Base-by-base conservation (phyloP, 441 rosid genomes). In the Pelargonium fulgidum region DNA sequence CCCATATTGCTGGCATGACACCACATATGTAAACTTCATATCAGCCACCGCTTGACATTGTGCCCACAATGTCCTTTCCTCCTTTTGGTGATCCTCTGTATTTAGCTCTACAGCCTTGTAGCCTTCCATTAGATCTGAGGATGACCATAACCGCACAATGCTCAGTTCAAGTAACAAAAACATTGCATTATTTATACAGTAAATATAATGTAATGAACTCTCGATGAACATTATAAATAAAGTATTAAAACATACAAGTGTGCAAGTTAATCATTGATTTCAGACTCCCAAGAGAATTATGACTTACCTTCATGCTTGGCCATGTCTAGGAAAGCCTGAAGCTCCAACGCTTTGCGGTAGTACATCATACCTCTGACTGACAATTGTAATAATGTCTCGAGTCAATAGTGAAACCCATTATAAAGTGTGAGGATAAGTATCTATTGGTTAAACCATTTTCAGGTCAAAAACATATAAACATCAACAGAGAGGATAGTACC, bases 331-430 rank as follows among this genome's bases (percentile, higher is more conserved):
- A 96, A 96, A 70, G 99, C 96, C 82, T 96, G 99, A 74, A 96
- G 96, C 81, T 96, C 98, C 93, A 96, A 82, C 20, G 99, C 99
- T 83, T 85, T 87, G 41, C 99, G 89, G 73, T 85, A 88, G 81
- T 96, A 96, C 99, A 96, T 96, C 97, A 96, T 96, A 68, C 99
- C 99, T 83, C 99, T 82, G 12, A 96, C 99, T 93, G 86, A 36
- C 66, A 84, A 73, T 61, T 61, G 13, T 54, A 29, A 79, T n/a
- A 48, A 66, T 42, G 52, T 65, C 59, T 76, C 66, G 61, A n/a
- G 64, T 73, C 69, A 80, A 52, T 62, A 62, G 66, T 59, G 64
- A 65, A 7, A 47, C 36, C 36, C 45, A 50, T 52, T 5, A 62
- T 19, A 63, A 16, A 17, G 16, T 56, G 22, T 56, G 44, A n/a